These are phyloP conservation scores for Leccinellum albellum DNA, from an alignment of 768 basidiomycete genomes.

Conservation along the genomic window DNA sequence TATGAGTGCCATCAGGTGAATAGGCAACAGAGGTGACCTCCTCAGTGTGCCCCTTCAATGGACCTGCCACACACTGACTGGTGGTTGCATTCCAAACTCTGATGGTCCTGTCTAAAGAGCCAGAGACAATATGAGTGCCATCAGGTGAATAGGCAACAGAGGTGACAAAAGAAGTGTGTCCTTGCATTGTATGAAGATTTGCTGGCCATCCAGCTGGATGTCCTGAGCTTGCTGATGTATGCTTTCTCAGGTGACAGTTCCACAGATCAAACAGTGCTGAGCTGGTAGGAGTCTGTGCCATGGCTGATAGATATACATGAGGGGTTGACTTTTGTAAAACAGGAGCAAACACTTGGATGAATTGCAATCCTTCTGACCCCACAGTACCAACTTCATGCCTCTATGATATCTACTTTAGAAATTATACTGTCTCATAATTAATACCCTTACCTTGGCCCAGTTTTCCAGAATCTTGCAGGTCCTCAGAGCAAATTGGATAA, in stretches of 20 bases:
- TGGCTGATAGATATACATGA: neutral
- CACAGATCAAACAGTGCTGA: neutral
- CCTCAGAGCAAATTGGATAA: neutral
- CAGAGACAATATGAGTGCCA: too few species aligned
- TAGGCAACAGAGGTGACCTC: too few species aligned
- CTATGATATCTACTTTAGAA: neutral
- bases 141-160: too few species aligned
- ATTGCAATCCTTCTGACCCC: neutral
- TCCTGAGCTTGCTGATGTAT: neutral
- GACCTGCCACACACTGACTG: too few species aligned
- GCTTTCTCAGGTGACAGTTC: neutral
- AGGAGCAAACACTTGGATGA: neutral
- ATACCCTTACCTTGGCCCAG: neutral
- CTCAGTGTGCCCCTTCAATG: too few species aligned
- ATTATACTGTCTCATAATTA: neutral
- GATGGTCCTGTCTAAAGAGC: too few species aligned
- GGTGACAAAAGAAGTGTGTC: too few species aligned
- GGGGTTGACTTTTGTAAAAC: neutral
- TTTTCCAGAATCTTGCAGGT: neutral
- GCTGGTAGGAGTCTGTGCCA: neutral
- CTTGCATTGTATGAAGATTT: neutral
- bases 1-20: too few species aligned
- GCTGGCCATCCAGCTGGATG: neutral
- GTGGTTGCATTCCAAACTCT: too few species aligned
- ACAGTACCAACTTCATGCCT: neutral